Evolutionary conservation across 495 filamentous ascomycete genomes (phyloP).

Genomic region (Aspergillus incahuasiensis): DNA sequence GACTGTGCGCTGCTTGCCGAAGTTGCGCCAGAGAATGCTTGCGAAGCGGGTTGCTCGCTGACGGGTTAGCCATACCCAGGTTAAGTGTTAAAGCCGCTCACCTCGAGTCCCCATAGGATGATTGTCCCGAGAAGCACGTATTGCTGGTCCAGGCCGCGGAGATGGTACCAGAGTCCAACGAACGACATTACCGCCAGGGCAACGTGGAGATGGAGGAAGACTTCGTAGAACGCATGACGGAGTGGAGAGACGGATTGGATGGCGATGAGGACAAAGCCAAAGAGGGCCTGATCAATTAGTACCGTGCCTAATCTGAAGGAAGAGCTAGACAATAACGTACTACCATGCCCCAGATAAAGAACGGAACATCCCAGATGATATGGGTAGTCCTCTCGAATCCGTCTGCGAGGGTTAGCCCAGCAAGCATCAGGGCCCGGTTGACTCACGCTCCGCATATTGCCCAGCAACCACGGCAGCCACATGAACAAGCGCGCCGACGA

Average conservation of each 20-base stretch:
- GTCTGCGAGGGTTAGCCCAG: background rate
- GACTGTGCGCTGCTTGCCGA: constrained; percentile 35
- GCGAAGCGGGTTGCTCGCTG: constrained; percentile 53
- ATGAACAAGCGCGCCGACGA: constrained; percentile 33
- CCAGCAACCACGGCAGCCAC: constrained; percentile 31
- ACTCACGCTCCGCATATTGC: constrained; percentile 27
- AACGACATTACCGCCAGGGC: constrained; percentile 43
- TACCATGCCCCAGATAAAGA: constrained; percentile 34
- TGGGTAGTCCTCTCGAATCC: constrained; percentile 24
- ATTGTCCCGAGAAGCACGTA: constrained; percentile 34
- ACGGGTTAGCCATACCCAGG: constrained; percentile 37
- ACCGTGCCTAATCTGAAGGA: background rate
- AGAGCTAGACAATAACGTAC: constrained; percentile 23
- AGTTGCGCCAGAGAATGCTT: constrained; percentile 58
- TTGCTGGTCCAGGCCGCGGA: constrained; percentile 41
- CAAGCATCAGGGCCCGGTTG: background rate
- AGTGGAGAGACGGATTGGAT: constrained; percentile 48
- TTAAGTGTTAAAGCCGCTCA: constrained; percentile 27
- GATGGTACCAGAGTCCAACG: constrained; percentile 52
- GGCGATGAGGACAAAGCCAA: constrained; percentile 44
- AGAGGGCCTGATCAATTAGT: constrained; percentile 27
- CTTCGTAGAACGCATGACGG: constrained; percentile 56
- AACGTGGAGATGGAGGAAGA: constrained; percentile 54
- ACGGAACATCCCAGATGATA: constrained; percentile 29
- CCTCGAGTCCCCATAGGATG: constrained; percentile 40